Evolutionary conservation across 495 filamentous ascomycete species (phyloP), one percentile per base, ranked within the genome.

Genomic region (Daldinia childiae): DNA sequence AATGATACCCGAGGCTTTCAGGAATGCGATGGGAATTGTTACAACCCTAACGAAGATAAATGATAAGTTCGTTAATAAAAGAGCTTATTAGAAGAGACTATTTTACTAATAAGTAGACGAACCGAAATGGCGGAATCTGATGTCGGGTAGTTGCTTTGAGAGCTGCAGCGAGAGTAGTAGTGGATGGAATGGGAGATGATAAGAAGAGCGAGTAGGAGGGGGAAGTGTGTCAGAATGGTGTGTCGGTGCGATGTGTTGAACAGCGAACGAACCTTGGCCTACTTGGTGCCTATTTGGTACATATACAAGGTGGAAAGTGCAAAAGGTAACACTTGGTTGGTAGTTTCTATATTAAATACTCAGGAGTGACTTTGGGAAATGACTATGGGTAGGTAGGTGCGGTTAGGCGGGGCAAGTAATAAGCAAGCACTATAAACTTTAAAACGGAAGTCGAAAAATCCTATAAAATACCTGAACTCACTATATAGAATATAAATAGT

Each of bases 131-230:
- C 43, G 43, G 30, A 1, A 24, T 15, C 11, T 24, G 34, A 15
- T 5, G 55, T 54, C 27, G 14, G 19, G 19, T 58, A 34, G 55
- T 36, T 38, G 29, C 26, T 30, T 57, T 36, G 17, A 36, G 17
- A 36, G 11, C 26, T 30, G 36, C 19, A 27, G 55, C 57, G 71
- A 61, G 41, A 65, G 74, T 66, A 63, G 63, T 70, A 69, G 66
- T 68, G 74, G 69, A 54, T 36, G 41, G 61, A 29, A 39, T 58
- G 36, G 45, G 52, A 66, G 26, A 57, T 52, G 58, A 39, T 57
- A 52, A 50, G 61, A 55, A 64, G 41, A 65, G 71, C 52, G 41
- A 69, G 70, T 61, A 62, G 63, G 67, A 68, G 55, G 52, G 66
- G 62, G 61, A 34, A 34, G 52, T 26, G 38, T 26, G 55, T 52